Percentiles rank a stretch among this genome's conserved stretches.
Conservation (phyloP, 2,329 filamentous ascomycete genomes). For the Botrytis pseudocinerea region DNA sequence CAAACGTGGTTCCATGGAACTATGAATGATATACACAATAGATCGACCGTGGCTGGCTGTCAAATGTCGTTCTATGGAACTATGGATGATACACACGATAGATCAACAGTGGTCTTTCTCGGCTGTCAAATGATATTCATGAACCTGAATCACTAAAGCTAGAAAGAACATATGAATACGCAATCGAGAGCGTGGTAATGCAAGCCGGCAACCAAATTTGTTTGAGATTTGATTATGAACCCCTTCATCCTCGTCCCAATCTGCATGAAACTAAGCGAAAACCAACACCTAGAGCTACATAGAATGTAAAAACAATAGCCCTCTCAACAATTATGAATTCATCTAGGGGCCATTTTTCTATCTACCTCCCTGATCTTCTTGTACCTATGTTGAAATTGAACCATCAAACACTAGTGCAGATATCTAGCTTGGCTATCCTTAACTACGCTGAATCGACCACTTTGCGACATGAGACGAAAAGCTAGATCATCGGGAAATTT, state of each 20-base stretch:
- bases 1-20: not conserved
- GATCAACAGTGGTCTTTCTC: not conserved
- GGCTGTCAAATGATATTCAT: slow-evolving; percentile 9
- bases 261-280: slow-evolving; percentile 14
- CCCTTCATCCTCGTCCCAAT: slow-evolving; percentile 14
- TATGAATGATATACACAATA: not conserved
- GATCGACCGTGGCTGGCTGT: not conserved
- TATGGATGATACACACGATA: not conserved
- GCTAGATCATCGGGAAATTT: slow-evolving; percentile 11
- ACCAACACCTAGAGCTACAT: not conserved
- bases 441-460: slow-evolving; percentile 3
- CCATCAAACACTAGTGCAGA: not conserved
- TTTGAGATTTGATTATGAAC: not conserved
- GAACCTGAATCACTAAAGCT: not conserved
- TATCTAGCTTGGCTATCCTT: slow-evolving; percentile 4
- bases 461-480: slow-evolving; percentile 8
- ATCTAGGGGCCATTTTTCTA: not conserved
- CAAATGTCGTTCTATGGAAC: slow-evolving; percentile 4
- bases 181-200: not conserved
- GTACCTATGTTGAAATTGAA: not conserved
- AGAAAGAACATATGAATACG: not conserved
- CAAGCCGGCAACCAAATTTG: not conserved
- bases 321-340: not conserved
- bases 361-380: not conserved
- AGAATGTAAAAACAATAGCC: slow-evolving; percentile 2